These are phyloP conservation scores for Corinectria fuckeliana DNA, from an alignment of 2,329 filamentous ascomycete genomes.

Conservation along the genomic window DNA sequence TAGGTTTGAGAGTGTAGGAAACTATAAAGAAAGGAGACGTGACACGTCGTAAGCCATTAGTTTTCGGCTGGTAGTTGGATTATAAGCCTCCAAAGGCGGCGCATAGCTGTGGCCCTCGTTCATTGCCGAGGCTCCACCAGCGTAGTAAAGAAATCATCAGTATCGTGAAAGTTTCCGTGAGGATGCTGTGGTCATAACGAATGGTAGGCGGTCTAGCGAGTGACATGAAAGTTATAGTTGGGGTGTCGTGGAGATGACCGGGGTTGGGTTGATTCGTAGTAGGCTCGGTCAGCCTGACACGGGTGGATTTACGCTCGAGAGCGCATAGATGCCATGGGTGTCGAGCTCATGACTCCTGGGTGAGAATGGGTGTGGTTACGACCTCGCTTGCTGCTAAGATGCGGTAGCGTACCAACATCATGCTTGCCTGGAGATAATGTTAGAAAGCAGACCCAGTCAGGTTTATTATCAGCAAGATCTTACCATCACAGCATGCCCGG, in stretches of 20 bases:
- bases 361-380: conserved; percentile 49
- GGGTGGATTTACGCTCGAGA: conserved; percentile 42
- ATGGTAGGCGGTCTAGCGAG: conserved; percentile 21
- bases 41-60: conserved; percentile 32
- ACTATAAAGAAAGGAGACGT: conserved; percentile 26
- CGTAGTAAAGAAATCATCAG: conserved; percentile 38
- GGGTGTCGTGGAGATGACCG: conserved; percentile 15
- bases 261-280: conserved; percentile 13
- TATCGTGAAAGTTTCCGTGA: conserved; percentile 40
- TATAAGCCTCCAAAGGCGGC: conserved; percentile 29
- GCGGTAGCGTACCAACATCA: conserved; percentile 69
- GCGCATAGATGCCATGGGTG: conserved; percentile 45
- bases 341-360: conserved; percentile 45
- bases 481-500: conserved; percentile 95
- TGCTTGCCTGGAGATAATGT: conserved; percentile 65
- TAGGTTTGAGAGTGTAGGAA: conserved; percentile 21
- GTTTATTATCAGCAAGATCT: conserved; percentile 42
- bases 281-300: conserved; percentile 3
- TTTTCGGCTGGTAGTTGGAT: conserved; percentile 28
- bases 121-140: conserved; percentile 22
- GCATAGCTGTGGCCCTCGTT: conserved; percentile 24
- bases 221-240: conserved; percentile 12
- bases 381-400: conserved; percentile 51
- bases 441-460: conserved; percentile 29
- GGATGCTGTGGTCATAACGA: conserved; percentile 36